These are phyloP conservation scores for Cutaneotrichosporon curvatum DNA, from an alignment of 1,284 basidiomycete genomes.

Conservation along the genomic window DNA sequence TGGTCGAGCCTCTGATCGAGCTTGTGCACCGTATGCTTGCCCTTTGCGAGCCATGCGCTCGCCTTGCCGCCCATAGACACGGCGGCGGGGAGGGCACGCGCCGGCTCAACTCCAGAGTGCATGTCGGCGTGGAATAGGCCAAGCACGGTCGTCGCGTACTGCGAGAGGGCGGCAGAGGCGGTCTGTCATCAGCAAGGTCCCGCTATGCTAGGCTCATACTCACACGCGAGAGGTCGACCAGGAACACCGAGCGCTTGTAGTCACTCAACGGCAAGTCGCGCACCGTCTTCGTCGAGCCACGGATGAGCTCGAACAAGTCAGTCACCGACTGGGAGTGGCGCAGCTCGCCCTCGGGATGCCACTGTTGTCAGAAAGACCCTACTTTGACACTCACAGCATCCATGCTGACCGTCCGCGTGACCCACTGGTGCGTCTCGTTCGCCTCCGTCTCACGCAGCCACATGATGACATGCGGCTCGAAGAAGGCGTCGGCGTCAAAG, in stretches of 20 bases:
- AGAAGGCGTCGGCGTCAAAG: slow-evolving; percentile 43
- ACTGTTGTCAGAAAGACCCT: slow-evolving; percentile 20
- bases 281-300: slow-evolving; percentile 33
- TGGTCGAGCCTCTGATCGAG: slow-evolving; percentile 33
- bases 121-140: slow-evolving; percentile 40
- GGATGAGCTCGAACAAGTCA: slow-evolving; percentile 45
- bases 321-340: slow-evolving; percentile 42
- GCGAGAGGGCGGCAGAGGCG: slow-evolving; percentile 30
- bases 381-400: slow-evolving; percentile 21
- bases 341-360: slow-evolving; percentile 42
- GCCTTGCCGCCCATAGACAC: slow-evolving; percentile 34
- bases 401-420: slow-evolving; percentile 42
- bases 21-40: slow-evolving; percentile 40
- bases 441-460: slow-evolving; percentile 43
- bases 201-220: neutral
- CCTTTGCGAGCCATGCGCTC: slow-evolving; percentile 43
- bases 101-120: neutral
- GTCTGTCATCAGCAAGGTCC: slow-evolving; percentile 18
- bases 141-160: slow-evolving; percentile 41
- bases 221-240: slow-evolving; percentile 41
- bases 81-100: neutral
- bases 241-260: slow-evolving; percentile 42
- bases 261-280: slow-evolving; percentile 40
- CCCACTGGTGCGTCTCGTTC: slow-evolving; percentile 43
- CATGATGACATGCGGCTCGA: slow-evolving; percentile 44